phyloP scores from a whole-genome alignment of 768 basidiomycete species.

The Kwoniella europaea region DNA sequence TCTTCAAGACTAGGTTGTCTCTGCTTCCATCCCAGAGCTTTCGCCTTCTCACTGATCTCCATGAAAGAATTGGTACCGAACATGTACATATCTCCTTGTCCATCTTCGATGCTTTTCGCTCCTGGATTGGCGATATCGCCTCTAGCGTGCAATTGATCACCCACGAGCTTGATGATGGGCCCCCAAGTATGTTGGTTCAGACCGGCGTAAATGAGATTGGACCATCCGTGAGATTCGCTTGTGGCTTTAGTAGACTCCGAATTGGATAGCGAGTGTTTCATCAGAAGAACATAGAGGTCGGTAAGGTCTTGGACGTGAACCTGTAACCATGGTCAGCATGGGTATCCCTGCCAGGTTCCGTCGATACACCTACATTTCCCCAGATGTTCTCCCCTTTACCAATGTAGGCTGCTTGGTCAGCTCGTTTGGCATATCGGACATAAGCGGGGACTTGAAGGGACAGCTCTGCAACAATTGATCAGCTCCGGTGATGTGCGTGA shows the following conservation, averaged over 20 bases:
- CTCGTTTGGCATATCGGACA: conserved; percentile 25
- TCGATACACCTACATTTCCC: conserved; percentile 23
- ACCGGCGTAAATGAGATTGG: conserved; percentile 32
- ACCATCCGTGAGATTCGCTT: conserved; percentile 24
- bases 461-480: conserved; percentile 13
- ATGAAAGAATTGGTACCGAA: conserved; percentile 36
- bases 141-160: conserved; percentile 20
- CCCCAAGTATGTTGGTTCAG: conserved; percentile 28
- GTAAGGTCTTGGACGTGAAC: conserved; percentile 28
- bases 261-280: conserved; percentile 2
- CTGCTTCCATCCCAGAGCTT: conserved; percentile 25
- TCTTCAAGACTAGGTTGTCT: conserved; percentile 17
- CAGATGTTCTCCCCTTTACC: conserved; percentile 33
- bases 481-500: neutral
- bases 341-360: neutral
- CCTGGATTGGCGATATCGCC: conserved; percentile 19
- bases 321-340: conserved; percentile 1
- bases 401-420: conserved; percentile 29
- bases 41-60: conserved; percentile 32
- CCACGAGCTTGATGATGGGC: conserved; percentile 22
- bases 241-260: conserved; percentile 14
- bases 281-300: conserved; percentile 14
- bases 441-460: conserved; percentile 31
- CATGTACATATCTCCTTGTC: conserved; percentile 29
- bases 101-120: conserved; percentile 25